phyloP scores from a whole-genome alignment of 2,329 filamentous ascomycete genomes.

The Stachybotrys echinatus region DNA sequence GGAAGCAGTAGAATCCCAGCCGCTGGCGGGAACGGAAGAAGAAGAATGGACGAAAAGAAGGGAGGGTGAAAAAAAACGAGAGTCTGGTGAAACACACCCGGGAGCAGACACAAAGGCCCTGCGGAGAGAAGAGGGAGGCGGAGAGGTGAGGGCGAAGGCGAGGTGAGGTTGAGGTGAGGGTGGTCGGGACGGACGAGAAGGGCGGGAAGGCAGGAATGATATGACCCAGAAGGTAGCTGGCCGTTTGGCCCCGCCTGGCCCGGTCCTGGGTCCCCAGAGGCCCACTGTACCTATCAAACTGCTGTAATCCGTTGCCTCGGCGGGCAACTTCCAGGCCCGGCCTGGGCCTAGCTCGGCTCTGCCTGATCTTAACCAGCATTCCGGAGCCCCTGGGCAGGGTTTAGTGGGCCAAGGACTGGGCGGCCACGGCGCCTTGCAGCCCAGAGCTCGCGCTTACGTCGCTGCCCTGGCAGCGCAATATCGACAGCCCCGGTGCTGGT shows the following conservation, averaged over 20 bases:
- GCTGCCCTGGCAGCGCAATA: no score
- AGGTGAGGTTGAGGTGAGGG: background rate
- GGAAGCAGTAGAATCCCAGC: background rate
- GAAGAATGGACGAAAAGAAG: background rate
- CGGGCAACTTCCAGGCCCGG: no score
- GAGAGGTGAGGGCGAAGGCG: background rate
- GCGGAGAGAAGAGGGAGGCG: background rate
- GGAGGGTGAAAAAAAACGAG: background rate
- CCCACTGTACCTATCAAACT: background rate
- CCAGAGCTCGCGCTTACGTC: background rate
- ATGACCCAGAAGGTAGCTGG: background rate
- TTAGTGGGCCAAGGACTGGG: background rate
- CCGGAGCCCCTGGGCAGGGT: background rate
- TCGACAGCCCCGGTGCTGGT: no score
- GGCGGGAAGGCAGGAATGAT: background rate
- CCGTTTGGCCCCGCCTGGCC: background rate
- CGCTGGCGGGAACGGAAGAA: background rate
- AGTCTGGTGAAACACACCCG: background rate
- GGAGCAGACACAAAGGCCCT: no score
- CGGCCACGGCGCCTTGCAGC: background rate
- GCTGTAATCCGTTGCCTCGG: background rate
- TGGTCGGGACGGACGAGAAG: background rate
- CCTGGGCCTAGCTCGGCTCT: background rate
- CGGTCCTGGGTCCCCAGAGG: no score
- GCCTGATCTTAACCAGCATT: background rate